phyloP scores from a whole-genome alignment of 2,329 filamentous ascomycete species.

The Elsinoe ampelina region DNA sequence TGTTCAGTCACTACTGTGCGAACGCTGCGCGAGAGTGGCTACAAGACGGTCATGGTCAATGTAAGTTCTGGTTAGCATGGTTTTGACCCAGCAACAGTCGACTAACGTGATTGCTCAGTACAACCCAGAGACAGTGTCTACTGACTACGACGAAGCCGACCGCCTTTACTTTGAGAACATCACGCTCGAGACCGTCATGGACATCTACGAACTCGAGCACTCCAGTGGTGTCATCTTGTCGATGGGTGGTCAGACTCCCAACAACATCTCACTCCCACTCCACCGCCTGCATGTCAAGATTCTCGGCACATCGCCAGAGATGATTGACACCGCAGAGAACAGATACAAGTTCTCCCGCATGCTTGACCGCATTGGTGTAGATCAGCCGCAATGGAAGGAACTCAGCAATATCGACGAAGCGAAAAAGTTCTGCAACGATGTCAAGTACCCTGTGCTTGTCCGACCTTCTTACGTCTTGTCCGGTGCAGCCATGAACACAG shows the following conservation, averaged over 20 bases:
- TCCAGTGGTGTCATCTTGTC: conserved; percentile 81
- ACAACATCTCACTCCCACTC: conserved; percentile 90
- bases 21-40: conserved; percentile 70
- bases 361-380: conserved; percentile 87
- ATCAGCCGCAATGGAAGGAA: conserved; percentile 97
- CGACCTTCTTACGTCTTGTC: conserved; percentile 95
- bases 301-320: conserved; percentile 90
- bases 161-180: conserved; percentile 95
- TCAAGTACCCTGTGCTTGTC: conserved; percentile 88
- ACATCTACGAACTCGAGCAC: conserved; percentile 83
- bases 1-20: conserved; percentile 91
- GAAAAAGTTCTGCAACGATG: conserved; percentile 73
- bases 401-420: conserved; percentile 91
- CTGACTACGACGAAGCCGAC: conserved; percentile 88
- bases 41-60: conserved; percentile 96
- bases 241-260: conserved; percentile 95
- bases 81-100: no score
- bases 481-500: conserved; percentile 97
- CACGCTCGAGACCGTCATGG: conserved; percentile 77
- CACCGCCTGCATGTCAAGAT: conserved; percentile 85
- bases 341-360: conserved; percentile 98
- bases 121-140: conserved; percentile 73
- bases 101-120: conserved; percentile 32
- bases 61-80: conserved; percentile 18
- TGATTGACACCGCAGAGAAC: conserved; percentile 98